phyloP scores from a whole-genome alignment of 1,139 yeast genomes.

The Yamadazyma mexicana region DNA sequence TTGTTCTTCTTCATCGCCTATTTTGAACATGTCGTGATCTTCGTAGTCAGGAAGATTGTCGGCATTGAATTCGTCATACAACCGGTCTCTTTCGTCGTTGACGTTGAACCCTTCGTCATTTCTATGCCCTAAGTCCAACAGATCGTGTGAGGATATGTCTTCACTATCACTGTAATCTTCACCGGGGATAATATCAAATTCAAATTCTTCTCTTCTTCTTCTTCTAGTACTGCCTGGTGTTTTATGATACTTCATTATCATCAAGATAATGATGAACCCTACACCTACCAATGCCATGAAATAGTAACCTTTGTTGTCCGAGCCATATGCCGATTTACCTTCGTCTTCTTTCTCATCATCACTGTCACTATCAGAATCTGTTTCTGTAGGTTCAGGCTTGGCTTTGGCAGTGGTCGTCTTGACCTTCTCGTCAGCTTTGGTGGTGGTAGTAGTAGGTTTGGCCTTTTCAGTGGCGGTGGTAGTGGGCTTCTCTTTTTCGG shows the following conservation, averaged over 20 bases:
- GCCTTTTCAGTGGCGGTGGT: constrained; percentile 3
- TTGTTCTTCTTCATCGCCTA: constrained; percentile 41
- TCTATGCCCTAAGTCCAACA: constrained; percentile 27
- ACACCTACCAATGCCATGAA: constrained; percentile 58
- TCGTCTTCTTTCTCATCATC: constrained; percentile 21
- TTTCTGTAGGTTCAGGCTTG: not conserved
- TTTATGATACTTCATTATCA: constrained; percentile 55
- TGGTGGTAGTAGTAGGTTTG: constrained; percentile 6
- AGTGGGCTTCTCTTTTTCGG: no score
- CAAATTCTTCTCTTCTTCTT: constrained; percentile 69
- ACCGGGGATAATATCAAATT: constrained; percentile 75
- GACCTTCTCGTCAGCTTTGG: constrained; percentile 1
- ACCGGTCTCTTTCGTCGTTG: constrained; percentile 36
- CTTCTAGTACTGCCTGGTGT: constrained; percentile 48
- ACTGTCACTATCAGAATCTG: constrained; percentile 15
- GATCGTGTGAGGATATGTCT: constrained; percentile 23
- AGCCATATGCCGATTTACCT: constrained; percentile 33
- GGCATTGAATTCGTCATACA: constrained; percentile 42
- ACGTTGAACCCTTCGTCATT: constrained; percentile 18
- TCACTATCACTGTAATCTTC: constrained; percentile 53
- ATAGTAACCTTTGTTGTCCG: constrained; percentile 54
- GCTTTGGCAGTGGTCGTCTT: constrained; percentile 5
- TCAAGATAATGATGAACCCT: constrained; percentile 56
- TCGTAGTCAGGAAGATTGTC: constrained; percentile 40
- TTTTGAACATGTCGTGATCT: constrained; percentile 42